Evolutionary conservation across 2,329 filamentous ascomycete species (phyloP).

Genomic region (Polychaeton citri): DNA sequence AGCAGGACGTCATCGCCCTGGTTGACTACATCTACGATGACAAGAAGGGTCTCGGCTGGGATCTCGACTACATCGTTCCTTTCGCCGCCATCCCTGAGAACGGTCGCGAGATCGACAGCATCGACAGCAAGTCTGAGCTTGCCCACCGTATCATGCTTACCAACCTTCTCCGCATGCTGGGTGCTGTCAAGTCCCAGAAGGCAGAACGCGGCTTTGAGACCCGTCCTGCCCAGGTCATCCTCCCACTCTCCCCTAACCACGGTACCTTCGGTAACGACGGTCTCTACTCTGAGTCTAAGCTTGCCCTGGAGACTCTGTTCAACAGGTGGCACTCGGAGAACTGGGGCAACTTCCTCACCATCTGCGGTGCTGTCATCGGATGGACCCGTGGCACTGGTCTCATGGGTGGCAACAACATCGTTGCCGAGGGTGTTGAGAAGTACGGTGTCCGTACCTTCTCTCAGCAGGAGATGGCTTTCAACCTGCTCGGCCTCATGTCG

Average conservation of each 20-base stretch:
- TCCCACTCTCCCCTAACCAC: slow-evolving; percentile 94
- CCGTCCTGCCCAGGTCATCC: slow-evolving; percentile 86
- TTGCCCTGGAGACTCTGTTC: slow-evolving; percentile 92
- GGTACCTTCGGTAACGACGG: slow-evolving; percentile 97
- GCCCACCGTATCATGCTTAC: slow-evolving; percentile 99
- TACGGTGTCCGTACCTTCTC: slow-evolving; percentile 97
- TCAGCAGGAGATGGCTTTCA: slow-evolving; percentile 99
- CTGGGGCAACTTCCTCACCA: slow-evolving; percentile 95
- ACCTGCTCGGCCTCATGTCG: slow-evolving; percentile 89
- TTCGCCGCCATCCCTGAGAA: slow-evolving; percentile 98
- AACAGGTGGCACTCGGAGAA: slow-evolving; percentile 96
- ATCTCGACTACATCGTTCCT: slow-evolving; percentile 88
- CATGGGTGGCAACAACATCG: slow-evolving; percentile 96
- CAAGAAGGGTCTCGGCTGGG: slow-evolving; percentile 96
- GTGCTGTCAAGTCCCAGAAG: slow-evolving; percentile 84
- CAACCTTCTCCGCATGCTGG: slow-evolving; percentile 83
- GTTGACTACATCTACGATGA: slow-evolving; percentile 93
- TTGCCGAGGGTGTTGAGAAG: slow-evolving; percentile 91
- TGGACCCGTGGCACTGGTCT: slow-evolving; percentile 98
- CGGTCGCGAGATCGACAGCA: slow-evolving; percentile 88
- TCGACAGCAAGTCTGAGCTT: slow-evolving; percentile 95
- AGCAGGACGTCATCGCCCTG: slow-evolving; percentile 90
- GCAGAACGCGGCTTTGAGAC: slow-evolving; percentile 79
- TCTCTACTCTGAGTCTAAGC: slow-evolving; percentile 95
- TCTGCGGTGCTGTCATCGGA: slow-evolving; percentile 95